phyloP scores from a whole-genome alignment of 2,329 filamentous ascomycete species.

The Dactylellina parvicollis region DNA sequence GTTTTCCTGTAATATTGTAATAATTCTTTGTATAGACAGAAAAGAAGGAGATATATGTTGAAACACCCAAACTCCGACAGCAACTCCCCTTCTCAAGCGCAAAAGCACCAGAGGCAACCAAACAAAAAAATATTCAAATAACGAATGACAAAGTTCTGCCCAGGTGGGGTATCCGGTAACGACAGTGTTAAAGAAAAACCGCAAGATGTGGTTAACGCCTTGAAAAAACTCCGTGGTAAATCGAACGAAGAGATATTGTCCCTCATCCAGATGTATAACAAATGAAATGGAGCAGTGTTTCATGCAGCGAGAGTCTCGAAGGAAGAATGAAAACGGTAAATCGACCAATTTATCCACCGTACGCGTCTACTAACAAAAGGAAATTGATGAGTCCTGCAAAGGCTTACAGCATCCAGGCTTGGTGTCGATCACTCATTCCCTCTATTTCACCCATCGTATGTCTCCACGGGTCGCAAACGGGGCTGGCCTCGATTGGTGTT shows the following conservation, averaged over 20 bases:
- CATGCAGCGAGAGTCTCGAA: not conserved
- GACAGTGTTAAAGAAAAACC: not conserved
- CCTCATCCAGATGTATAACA: no score
- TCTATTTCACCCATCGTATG: constrained; percentile 31
- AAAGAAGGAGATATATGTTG: not conserved
- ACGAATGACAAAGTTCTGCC: constrained; percentile 5
- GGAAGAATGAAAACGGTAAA: not conserved
- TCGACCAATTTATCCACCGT: no score
- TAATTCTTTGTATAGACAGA: no score
- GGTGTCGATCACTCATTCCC: constrained; percentile 24
- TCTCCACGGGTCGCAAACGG: constrained; percentile 41
- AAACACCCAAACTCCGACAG: not conserved
- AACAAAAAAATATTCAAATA: not conserved
- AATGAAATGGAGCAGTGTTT: not conserved
- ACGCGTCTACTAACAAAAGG: no score
- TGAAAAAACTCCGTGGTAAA: not conserved
- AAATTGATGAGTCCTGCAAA: no score
- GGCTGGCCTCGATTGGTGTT: constrained; percentile 42
- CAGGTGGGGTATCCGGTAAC: not conserved
- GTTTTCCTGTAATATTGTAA: no score
- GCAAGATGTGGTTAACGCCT: not conserved
- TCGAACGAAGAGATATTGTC: not conserved
- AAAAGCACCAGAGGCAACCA: not conserved
- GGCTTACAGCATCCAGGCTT: constrained; percentile 44
- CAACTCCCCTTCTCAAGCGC: no score